A percentile compares a stretch with the other conserved stretches of the same genome.
Conservation (phyloP, 441 rosid genomes). For the Arabidopsis lyrata region DNA sequence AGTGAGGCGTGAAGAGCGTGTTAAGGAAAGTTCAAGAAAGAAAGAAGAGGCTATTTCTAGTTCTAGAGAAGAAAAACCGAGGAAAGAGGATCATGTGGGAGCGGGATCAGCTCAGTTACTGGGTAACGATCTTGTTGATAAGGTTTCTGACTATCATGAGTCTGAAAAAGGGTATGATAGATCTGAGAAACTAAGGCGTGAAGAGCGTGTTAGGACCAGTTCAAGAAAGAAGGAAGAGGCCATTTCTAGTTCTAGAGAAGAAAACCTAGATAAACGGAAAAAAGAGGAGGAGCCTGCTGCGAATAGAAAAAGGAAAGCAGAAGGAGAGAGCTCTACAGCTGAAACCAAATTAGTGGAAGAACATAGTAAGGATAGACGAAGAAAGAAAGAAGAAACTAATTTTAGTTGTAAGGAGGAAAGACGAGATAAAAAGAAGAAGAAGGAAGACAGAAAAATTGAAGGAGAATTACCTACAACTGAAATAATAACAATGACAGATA, state of each 20-base stretch:
- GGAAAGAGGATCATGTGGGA: no score
- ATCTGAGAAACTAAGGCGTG: slow-evolving; percentile 34
- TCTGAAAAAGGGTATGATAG: no score
- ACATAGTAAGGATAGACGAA: slow-evolving; percentile 47
- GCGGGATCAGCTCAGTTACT: no score
- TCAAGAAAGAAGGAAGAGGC: slow-evolving; percentile 49
- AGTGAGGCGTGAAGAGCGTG: no score
- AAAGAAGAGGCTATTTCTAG: no score
- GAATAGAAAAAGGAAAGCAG: slow-evolving; percentile 39
- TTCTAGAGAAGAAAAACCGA: no score
- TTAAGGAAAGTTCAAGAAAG: no score
- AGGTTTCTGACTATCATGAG: no score
- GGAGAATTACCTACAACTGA: slow-evolving; percentile 38
- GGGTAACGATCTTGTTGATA: no score
- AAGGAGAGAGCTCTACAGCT: slow-evolving; percentile 24
- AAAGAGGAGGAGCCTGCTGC: slow-evolving; percentile 37
- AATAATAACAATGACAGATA: slow-evolving; percentile 40
- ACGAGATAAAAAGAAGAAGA: slow-evolving; percentile 41
- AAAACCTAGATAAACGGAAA: slow-evolving; percentile 39
- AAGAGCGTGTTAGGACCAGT: slow-evolving; percentile 48
- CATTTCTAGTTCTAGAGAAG: slow-evolving; percentile 27
- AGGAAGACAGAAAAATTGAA: slow-evolving; percentile 45
- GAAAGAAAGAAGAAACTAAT: slow-evolving; percentile 51
- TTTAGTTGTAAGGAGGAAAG: slow-evolving; percentile 46
- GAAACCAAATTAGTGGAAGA: slow-evolving; percentile 42